Base-by-base conservation (phyloP, 306 rosid genomes). In the Dalbergia cultrata region DNA sequence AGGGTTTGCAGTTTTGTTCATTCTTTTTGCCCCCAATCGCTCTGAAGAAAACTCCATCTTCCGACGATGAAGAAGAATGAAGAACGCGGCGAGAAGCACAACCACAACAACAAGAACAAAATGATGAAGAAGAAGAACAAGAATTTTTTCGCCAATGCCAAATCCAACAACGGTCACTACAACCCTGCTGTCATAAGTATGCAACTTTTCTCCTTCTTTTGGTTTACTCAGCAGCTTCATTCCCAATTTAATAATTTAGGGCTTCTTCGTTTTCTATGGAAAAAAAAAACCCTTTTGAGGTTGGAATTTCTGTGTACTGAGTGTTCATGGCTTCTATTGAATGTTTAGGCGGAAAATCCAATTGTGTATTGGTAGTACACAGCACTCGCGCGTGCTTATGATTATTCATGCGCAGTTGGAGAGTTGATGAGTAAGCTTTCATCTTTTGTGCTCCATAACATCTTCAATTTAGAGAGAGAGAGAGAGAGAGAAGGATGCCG, bases 151-250 rank as follows among this genome's bases (percentile, higher is more conserved):
- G 92, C 90, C 14, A 89, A 88, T 70, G 89, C 90, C 11, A 92
- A 89, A 82, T 87, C 96, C 11, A 81, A 67, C 6, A 81, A 80
- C 86, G 72, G 58, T 81, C 77, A 77, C 87, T 95, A 88, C 66
- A 95, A 93, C 57, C 98, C 97, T 13, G 81, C 99, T 72, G 11
- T 86, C 71, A 92, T 95, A 71, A 93, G 99, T 95, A 89, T 50
- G 87, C 64, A 31, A 12, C 9, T 60, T 45, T 16, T 69, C n/a
- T 54, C 31, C 10, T 61, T 50, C 18, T 80, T 26, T 3, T 41
- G 41, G 41, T 37, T 37, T 37, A 26, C 31, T 50, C 41, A 0
- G 8, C 43, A 17, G 19, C 0, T 52, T 60, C 7, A 19, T 81
- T 26, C 22, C 3, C 11, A 13, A 4, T 21, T 43, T 26, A 3